Base-by-base conservation (phyloP, 306 rosid species). In the cucumber (Cucumis sativus) region DNA sequence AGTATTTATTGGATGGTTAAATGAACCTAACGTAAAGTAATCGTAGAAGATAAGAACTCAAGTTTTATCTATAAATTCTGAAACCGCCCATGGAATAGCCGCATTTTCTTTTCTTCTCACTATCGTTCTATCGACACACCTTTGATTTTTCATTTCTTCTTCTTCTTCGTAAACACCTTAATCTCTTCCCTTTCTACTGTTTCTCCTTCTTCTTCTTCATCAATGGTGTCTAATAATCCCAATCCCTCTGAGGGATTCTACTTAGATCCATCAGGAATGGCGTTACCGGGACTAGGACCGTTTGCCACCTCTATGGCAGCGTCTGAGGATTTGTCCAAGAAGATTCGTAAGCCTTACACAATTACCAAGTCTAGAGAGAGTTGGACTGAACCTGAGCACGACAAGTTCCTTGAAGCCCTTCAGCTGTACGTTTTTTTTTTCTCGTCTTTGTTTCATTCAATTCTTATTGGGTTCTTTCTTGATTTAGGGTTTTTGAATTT, bases 331-430 rank as follows among this genome's bases (percentile, higher is more conserved):
- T 67, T 65, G 33, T 30, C 83, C 8, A 92, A 90, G 97, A 95
- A 95, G 88, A 84, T 89, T 71, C 90, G 97, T 0, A 95, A 95
- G 61, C 97, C 97, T 4, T 95, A 95, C 83, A 95, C 99, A 39
- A 95, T 95, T 16, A 92, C 97, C 77, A 95, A 95, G 93, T 92
- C 99, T 52, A 82, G 99, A 70, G 99, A 95, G 87, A 95, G 95
- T 88, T 95, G 97, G 97, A 92, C 96, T 9, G 97, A 95, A 59
- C 97, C 97, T 0, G 97, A 95, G 84, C 99, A 95, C 66, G 99
- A 95, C 84, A 95, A 95, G 85, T 95, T 95, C 63, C 96, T 92
- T 37, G 99, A 95, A 86, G 99, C 99, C 16, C 93, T 95, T 21
- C 99, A 95, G 79, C 87, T 95, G 99, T 95, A 92, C 77, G 10